Evolutionary conservation across 1,284 basidiomycete species (phyloP).

Genomic region (Tylopilus sp.): DNA sequence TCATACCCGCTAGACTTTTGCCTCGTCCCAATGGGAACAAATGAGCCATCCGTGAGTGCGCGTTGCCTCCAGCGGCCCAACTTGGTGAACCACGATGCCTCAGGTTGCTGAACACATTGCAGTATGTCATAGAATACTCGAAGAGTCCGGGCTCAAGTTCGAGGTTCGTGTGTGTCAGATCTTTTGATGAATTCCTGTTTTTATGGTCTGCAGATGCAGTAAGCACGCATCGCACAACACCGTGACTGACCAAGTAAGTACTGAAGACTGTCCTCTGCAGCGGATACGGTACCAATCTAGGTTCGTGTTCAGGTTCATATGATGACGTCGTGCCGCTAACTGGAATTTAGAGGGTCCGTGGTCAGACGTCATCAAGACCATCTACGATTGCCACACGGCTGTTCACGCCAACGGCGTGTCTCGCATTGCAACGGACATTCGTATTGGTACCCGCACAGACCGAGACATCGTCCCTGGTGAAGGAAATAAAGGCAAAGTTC

Average conservation of each 20-base stretch:
- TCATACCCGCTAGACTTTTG: constrained; percentile 61
- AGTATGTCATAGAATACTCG: constrained; percentile 75
- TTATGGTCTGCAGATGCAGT: constrained; percentile 59
- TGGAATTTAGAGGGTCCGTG: constrained; percentile 69
- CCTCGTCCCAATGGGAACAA: constrained; percentile 74
- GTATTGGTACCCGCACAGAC: constrained; percentile 86
- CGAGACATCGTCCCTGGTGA: constrained; percentile 57
- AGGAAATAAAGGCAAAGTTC: constrained; percentile 74
- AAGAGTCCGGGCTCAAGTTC: constrained; percentile 75
- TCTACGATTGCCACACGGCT: constrained; percentile 83
- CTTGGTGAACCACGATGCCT: background rate
- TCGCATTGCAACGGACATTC: constrained; percentile 81
- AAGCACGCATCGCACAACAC: constrained; percentile 32
- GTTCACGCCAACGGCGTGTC: constrained; percentile 75
- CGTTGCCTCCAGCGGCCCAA: background rate
- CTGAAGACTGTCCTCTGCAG: constrained; percentile 37
- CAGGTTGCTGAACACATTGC: constrained; percentile 71
- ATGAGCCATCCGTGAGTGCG: constrained; percentile 54
- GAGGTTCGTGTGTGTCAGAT: constrained; percentile 47
- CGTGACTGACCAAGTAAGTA: constrained; percentile 7
- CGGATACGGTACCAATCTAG: constrained; percentile 87
- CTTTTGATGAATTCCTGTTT: constrained; percentile 1
- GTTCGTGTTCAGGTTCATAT: constrained; percentile 35
- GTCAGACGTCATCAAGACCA: constrained; percentile 72
- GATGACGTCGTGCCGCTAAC: constrained; percentile 3